phyloP scores from a whole-genome alignment of 177 flowering plant species.

The Vitis hybrid region DNA sequence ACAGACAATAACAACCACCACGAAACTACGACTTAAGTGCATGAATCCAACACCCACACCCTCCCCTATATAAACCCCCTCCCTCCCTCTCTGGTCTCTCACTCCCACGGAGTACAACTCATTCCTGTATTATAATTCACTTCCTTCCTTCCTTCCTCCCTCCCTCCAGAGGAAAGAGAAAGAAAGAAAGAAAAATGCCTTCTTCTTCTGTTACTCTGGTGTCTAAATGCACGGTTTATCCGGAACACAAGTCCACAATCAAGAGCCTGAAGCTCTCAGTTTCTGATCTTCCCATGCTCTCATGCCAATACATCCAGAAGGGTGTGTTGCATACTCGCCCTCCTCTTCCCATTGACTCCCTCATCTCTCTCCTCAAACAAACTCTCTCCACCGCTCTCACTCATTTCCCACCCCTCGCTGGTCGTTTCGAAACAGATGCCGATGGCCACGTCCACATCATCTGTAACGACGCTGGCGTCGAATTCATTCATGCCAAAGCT shows the following conservation, averaged over 20 bases:
- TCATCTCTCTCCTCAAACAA: constrained; percentile 43
- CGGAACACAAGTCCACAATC: constrained; percentile 37
- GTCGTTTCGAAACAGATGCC: constrained; percentile 58
- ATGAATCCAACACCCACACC: constrained; percentile 9
- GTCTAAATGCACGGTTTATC: constrained; percentile 58
- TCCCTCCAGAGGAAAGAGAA: background rate
- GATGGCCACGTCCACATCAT: constrained; percentile 54
- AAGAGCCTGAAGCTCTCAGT: constrained; percentile 68
- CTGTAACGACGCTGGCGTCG: constrained; percentile 77
- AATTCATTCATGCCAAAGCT: constrained; percentile 60
- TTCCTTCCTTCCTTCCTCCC: background rate
- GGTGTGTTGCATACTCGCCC: constrained; percentile 63
- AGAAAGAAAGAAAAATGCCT: constrained; percentile 34
- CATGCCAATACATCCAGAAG: constrained; percentile 93
- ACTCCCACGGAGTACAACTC: background rate
- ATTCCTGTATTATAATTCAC: background rate
- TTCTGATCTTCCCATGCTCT: constrained; percentile 93
- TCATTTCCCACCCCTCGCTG: constrained; percentile 84
- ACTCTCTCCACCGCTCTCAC: constrained; percentile 60
- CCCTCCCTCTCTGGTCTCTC: background rate
- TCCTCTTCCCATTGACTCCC: constrained; percentile 27
- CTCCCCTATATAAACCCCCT: constrained; percentile 12
- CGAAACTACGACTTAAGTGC: constrained; percentile 12
- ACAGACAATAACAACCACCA: constrained; percentile 9
- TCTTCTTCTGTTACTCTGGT: constrained; percentile 41